phyloP scores from a whole-genome alignment of 2,329 filamentous ascomycete genomes.

The Aplosporella prunicola region DNA sequence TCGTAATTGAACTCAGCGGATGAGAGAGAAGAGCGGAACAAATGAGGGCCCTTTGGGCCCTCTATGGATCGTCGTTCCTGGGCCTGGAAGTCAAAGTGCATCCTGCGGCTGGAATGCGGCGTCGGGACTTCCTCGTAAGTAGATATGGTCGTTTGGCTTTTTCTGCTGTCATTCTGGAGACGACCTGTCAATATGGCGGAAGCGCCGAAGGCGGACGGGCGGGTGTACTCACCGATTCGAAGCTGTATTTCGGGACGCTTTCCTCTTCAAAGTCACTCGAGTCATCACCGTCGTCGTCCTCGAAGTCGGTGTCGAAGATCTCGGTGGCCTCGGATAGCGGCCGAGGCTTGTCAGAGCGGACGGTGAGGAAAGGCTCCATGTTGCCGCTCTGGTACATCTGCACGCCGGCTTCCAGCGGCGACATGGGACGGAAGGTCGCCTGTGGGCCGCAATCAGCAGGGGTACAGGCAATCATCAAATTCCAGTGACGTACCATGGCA shows the following conservation, averaged over 20 bases:
- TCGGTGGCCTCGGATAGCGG: slow-evolving; percentile 66
- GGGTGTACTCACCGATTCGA: slow-evolving; percentile 57
- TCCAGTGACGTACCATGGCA: slow-evolving; percentile 21
- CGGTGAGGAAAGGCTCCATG: slow-evolving; percentile 51
- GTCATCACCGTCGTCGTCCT: slow-evolving; percentile 53
- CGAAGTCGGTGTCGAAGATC: slow-evolving; percentile 67
- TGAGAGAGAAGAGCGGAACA: slow-evolving; percentile 65
- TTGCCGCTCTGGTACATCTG: slow-evolving; percentile 43
- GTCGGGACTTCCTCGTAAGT: slow-evolving; percentile 78
- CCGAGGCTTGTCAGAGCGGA: slow-evolving; percentile 43
- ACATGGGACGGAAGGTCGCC: too few relatives aligned
- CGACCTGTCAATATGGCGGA: slow-evolving; percentile 18
- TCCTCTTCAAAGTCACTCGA: slow-evolving; percentile 45
- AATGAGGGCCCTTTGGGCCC: slow-evolving; percentile 75
- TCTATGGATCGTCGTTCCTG: slow-evolving; percentile 57
- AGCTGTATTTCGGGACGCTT: slow-evolving; percentile 53
- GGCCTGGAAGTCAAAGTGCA: slow-evolving; percentile 46
- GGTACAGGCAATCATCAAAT: not conserved
- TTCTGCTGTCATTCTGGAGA: slow-evolving; percentile 47
- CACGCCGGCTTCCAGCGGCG: slow-evolving; percentile 33
- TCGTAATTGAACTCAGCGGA: slow-evolving; percentile 44
- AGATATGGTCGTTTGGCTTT: slow-evolving; percentile 77
- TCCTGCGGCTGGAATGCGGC: slow-evolving; percentile 56
- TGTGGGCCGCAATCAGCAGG: slow-evolving; percentile 3
- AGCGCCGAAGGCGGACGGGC: not conserved